A percentile compares a stretch with the other conserved stretches of the same genome.
Evolutionary conservation across 2,329 filamentous ascomycete species (phyloP).

Genomic region (Fusarium sp.): DNA sequence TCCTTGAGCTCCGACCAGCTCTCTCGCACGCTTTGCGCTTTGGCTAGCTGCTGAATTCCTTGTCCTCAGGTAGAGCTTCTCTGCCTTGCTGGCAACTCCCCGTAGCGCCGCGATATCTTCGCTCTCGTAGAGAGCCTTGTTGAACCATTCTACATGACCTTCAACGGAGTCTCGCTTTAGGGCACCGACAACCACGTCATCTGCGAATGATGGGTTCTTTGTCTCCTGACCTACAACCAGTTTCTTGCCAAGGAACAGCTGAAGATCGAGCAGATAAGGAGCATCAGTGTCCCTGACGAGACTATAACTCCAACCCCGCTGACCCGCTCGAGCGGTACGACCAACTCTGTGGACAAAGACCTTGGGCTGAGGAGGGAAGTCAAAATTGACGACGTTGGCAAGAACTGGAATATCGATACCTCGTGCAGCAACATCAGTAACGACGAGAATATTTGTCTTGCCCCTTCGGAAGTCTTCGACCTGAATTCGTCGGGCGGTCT

Average conservation of each 20-base stretch:
- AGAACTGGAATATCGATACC: constrained; percentile 98
- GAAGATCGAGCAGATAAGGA: constrained; percentile 91
- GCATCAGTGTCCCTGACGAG: constrained; percentile 87
- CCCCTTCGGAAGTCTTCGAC: constrained; percentile 89
- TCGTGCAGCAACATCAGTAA: constrained; percentile 94
- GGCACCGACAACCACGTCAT: constrained; percentile 84
- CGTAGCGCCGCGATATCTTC: constrained; percentile 77
- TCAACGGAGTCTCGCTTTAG: constrained; percentile 79
- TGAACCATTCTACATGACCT: constrained; percentile 81
- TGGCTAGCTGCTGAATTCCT: constrained; percentile 89
- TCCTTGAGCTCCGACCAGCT: constrained; percentile 73
- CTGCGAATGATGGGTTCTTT: constrained; percentile 73
- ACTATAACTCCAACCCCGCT: constrained; percentile 94
- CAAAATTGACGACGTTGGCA: constrained; percentile 98
- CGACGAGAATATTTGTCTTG: constrained; percentile 87
- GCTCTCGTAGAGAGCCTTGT: constrained; percentile 78
- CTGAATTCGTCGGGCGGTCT: constrained; percentile 90
- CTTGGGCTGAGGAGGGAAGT: constrained; percentile 96
- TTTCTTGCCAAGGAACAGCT: constrained; percentile 90
- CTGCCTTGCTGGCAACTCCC: constrained; percentile 82
- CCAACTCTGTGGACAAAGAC: constrained; percentile 97
- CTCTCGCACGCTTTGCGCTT: constrained; percentile 87
- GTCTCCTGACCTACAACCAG: constrained; percentile 77
- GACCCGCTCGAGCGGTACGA: constrained; percentile 91
- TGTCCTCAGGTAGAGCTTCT: constrained; percentile 91